Conservation (phyloP, 2,329 filamentous ascomycete species). For the Fusarium acutatum region DNA sequence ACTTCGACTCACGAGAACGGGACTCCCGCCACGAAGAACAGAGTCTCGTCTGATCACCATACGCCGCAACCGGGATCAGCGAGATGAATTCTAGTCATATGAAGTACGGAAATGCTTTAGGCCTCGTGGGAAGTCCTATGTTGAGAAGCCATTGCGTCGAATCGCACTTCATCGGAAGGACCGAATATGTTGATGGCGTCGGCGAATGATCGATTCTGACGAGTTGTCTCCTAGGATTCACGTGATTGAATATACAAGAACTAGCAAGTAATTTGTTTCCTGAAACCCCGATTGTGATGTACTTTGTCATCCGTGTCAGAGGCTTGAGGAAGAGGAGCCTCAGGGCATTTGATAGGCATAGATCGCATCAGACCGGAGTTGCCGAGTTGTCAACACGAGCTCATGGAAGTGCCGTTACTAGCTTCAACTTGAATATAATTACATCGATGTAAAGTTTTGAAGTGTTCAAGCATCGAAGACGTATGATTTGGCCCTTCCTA, state of each 20-base stretch:
- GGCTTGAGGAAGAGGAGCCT: neutral
- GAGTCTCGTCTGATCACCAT: neutral
- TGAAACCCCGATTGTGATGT: neutral
- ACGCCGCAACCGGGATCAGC: conserved; percentile 10
- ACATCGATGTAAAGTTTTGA: neutral
- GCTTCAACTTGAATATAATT: neutral
- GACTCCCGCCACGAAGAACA: neutral
- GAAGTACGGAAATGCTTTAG: neutral
- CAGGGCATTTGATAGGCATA: neutral
- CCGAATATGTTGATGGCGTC: conserved; percentile 18
- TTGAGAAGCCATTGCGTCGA: conserved; percentile 3
- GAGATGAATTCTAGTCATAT: neutral
- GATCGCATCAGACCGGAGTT: neutral
- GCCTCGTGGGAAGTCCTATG: neutral
- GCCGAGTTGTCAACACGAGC: neutral
- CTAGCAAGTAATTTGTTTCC: too few species aligned
- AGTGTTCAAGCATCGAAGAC: neutral
- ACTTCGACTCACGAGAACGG: neutral
- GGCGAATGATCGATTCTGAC: neutral
- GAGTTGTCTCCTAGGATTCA: neutral
- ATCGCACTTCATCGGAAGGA: conserved; percentile 11
- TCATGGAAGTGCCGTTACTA: neutral
- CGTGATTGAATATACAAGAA: neutral
- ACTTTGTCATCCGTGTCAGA: neutral
- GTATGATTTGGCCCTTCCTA: neutral